Evolutionary conservation across 805 yeast species (phyloP).

Genomic region (Hanseniaspora singularis): DNA sequence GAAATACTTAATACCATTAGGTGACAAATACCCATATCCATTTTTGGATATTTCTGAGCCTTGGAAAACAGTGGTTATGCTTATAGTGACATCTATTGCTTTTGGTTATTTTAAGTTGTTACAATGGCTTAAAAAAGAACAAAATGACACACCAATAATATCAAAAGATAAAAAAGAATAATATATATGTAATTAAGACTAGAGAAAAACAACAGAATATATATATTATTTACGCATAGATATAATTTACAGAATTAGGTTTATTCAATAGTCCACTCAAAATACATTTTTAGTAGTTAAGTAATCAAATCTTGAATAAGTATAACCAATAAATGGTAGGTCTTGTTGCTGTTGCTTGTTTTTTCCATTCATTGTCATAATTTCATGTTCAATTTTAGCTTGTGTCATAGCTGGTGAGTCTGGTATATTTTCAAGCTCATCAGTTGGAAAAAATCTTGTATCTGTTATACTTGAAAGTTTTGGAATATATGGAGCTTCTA

Average conservation of each 20-base stretch:
- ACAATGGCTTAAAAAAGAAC: constrained; percentile 24
- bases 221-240: too few species aligned
- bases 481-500: constrained; percentile 89
- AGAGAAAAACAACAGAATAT: neutral
- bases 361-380: constrained; percentile 35
- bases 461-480: constrained; percentile 85
- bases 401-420: constrained; percentile 66
- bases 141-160: neutral
- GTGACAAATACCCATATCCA: constrained; percentile 54
- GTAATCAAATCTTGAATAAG: constrained; percentile 89
- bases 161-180: neutral
- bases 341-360: constrained; percentile 47
- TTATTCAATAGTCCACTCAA: too few species aligned
- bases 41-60: constrained; percentile 45
- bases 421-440: constrained; percentile 87
- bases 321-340: constrained; percentile 93
- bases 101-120: constrained; percentile 26
- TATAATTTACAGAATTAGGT: too few species aligned
- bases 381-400: constrained; percentile 40
- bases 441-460: constrained; percentile 95
- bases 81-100: constrained; percentile 32
- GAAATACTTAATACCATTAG: constrained; percentile 34
- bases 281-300: constrained; percentile 59
- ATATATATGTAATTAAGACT: too few species aligned
- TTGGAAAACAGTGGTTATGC: constrained; percentile 39